These are phyloP conservation scores for Penstemon davidsonii DNA, from an alignment of 257 asterid genomes.

Conservation along the genomic window DNA sequence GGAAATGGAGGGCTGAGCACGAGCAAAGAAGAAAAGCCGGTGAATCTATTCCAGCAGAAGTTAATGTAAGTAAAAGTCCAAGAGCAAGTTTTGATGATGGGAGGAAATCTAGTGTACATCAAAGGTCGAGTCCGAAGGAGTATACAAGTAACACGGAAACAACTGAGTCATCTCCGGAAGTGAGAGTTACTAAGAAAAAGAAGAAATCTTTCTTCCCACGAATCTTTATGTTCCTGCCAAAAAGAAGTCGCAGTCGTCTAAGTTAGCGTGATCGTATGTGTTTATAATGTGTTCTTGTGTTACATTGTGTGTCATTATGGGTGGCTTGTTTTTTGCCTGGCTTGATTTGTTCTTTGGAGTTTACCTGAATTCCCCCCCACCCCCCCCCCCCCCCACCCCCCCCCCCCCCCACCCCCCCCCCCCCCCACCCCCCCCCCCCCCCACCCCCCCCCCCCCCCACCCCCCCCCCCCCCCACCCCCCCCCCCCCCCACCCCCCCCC, in stretches of 20 bases:
- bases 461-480: too few species aligned
- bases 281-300: not conserved
- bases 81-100: slow-evolving; percentile 42
- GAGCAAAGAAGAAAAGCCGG: slow-evolving; percentile 72
- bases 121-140: slow-evolving; percentile 47
- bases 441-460: too few species aligned
- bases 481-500: too few species aligned
- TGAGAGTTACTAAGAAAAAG: slow-evolving; percentile 43
- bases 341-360: slow-evolving; percentile 12
- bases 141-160: slow-evolving; percentile 45
- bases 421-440: too few species aligned
- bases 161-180: slow-evolving; percentile 42
- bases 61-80: slow-evolving; percentile 30
- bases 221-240: slow-evolving; percentile 52
- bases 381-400: too few species aligned
- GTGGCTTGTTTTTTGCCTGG: slow-evolving; percentile 3
- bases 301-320: not conserved
- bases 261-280: slow-evolving; percentile 26
- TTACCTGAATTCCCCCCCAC: not conserved
- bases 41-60: slow-evolving; percentile 34
- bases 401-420: too few species aligned
- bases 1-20: slow-evolving; percentile 80
- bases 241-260: slow-evolving; percentile 43
- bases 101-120: slow-evolving; percentile 32
- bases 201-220: slow-evolving; percentile 60